phyloP scores from a whole-genome alignment of 805 yeast genomes.

The Kuraishia ogatae region DNA sequence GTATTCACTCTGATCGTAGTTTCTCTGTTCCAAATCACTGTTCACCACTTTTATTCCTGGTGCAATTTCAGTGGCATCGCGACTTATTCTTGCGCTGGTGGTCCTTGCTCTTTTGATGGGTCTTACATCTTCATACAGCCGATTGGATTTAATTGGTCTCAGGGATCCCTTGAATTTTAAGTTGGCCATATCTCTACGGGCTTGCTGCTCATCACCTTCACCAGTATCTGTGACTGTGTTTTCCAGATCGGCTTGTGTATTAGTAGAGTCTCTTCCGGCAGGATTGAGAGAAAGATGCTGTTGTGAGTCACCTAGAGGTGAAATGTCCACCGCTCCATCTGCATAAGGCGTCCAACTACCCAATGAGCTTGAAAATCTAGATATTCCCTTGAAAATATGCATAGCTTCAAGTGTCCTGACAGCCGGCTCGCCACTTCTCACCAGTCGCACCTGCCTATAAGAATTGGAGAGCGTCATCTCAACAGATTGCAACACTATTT shows the following conservation, averaged over 20 bases:
- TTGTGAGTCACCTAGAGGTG: constrained; percentile 44
- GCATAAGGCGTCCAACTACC: constrained; percentile 77
- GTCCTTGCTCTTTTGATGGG: constrained; percentile 15
- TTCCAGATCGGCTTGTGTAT: constrained; percentile 10
- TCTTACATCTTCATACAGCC: constrained; percentile 29
- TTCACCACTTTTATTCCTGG: constrained; percentile 5
- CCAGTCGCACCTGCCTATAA: constrained; percentile 31
- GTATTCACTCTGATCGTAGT: constrained; percentile 25
- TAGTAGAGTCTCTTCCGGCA: background rate
- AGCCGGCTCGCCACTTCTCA: constrained; percentile 25
- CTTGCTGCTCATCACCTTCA: constrained; percentile 9
- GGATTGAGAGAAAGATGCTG: constrained; percentile 29
- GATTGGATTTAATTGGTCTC: constrained; percentile 24
- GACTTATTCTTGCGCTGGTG: background rate
- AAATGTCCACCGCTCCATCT: constrained; percentile 51
- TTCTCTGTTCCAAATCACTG: constrained; percentile 5
- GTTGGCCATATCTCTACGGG: constrained; percentile 36
- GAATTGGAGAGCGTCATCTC: constrained; percentile 42
- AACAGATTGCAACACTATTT: constrained; percentile 52
- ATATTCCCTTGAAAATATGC: constrained; percentile 50
- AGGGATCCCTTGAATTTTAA: constrained; percentile 53
- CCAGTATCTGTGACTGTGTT: constrained; percentile 12
- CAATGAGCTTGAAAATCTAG: constrained; percentile 50
- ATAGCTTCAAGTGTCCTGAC: constrained; percentile 43
- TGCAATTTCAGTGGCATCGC: constrained; percentile 4